Percentiles rank a stretch among this genome's conserved stretches.
Evolutionary conservation across 2,329 filamentous ascomycete species (phyloP).

Genomic region (Thelonectria olida): DNA sequence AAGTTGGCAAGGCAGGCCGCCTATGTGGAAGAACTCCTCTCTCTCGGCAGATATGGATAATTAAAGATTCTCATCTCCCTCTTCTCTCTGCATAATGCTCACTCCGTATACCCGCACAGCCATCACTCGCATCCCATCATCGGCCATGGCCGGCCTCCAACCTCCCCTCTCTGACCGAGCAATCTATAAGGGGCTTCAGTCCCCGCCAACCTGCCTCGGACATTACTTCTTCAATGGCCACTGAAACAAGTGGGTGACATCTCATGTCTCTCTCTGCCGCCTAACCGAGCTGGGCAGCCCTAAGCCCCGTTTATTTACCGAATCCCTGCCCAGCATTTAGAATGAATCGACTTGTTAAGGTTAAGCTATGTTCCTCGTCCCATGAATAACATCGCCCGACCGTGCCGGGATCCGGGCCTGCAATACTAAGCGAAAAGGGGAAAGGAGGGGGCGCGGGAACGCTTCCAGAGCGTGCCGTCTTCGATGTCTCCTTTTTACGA

Average conservation of each 20-base stretch:
- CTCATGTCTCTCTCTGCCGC: neutral
- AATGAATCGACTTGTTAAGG: neutral
- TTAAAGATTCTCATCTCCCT: neutral
- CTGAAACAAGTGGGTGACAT: slow-evolving; percentile 3
- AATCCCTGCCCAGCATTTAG: neutral
- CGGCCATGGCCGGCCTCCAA: no score
- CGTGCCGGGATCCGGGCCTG: neutral
- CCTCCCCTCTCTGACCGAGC: neutral
- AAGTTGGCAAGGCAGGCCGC: neutral
- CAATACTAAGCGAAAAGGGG: neutral
- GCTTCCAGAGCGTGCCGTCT: neutral
- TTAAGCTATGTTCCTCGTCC: neutral
- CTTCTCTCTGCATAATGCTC: neutral
- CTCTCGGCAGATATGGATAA: neutral
- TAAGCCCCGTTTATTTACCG: neutral
- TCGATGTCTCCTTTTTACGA: neutral
- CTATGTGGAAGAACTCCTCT: neutral
- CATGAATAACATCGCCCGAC: neutral
- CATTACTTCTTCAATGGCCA: slow-evolving; percentile 1
- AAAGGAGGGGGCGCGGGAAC: slow-evolving; percentile 1
- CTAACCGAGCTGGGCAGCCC: neutral
- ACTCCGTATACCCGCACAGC: neutral
- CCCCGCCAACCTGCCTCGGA: slow-evolving; percentile 4
- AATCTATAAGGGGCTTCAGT: neutral
- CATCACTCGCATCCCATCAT: neutral